Evolutionary conservation across 2,329 filamentous ascomycete genomes (phyloP).

Genomic region (Thelonectria discophora): DNA sequence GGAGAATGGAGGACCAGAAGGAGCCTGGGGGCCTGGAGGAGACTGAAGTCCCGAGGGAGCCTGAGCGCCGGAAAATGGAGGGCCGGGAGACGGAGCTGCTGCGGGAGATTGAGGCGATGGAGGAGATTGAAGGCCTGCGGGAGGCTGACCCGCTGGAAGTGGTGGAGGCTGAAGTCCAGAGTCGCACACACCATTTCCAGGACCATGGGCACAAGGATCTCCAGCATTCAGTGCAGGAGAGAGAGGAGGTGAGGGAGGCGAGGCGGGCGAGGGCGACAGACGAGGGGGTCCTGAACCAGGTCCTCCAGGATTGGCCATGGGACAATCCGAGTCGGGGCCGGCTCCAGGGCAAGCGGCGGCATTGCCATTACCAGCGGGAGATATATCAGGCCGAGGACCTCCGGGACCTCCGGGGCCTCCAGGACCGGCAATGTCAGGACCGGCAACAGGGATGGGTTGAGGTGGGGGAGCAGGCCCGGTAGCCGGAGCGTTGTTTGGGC

Average conservation of each 20-base stretch:
- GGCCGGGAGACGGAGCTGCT: background rate
- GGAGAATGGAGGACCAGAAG: background rate
- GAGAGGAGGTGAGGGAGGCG: background rate
- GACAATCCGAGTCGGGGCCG: background rate
- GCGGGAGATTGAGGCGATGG: conserved; percentile 1
- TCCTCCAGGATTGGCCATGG: background rate
- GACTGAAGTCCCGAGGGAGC: background rate
- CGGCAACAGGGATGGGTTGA: background rate
- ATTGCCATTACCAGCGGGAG: background rate
- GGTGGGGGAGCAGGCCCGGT: background rate
- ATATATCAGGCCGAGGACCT: background rate
- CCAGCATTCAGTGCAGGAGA: background rate
- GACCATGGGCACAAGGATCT: background rate
- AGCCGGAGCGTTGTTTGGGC: background rate
- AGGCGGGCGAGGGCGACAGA: background rate
- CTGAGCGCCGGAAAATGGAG: background rate
- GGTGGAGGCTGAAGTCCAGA: background rate
- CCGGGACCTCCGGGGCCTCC: background rate
- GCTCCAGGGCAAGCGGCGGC: background rate
- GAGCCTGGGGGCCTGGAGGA: background rate
- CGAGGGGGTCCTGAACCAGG: no score
- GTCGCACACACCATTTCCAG: background rate
- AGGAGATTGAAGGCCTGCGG: background rate
- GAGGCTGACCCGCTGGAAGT: background rate
- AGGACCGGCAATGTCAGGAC: background rate